Evolutionary conservation across 805 yeast species (phyloP), one percentile per base, ranked within the genome.

Genomic region (Sugiyamaella marilandica): DNA sequence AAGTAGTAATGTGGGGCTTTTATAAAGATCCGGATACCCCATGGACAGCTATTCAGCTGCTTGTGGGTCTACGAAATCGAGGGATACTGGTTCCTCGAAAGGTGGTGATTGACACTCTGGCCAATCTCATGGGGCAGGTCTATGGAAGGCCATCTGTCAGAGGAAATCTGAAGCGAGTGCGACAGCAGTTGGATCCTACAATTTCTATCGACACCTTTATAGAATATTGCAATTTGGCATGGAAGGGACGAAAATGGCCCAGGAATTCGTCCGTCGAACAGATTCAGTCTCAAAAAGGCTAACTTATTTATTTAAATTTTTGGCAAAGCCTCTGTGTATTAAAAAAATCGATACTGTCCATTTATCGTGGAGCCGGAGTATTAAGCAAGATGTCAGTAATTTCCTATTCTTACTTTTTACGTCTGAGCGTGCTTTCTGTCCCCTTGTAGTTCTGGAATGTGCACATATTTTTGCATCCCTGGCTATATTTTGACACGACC

Each of bases 171-270:
- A 45, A 45, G 29, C 19, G 47, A 8, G 21, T 45, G 26, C 5
- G 24, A 10, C 21, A 45, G n/a, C 47, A 45, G 29, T 14, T 24
- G 3, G 32, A 45, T 32, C 47, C 47, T 13, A 32, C 31, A 9
- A 18, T 26, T 16, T 14, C 26, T 2, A 10, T 32, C 14, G 36
- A 45, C 24, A 16, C 10, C 13, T 16, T 45, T 45, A 32, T 45
- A n/a, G 47, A 45, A n/a, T 45, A 32, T 37, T 45, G 47, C 33
- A 45, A 45, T 45, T n/a, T 45, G 37, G 47, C 47, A n/a, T 45
- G 47, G 47, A 32, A 45, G 19, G 39, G 29, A 13, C 19, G 14
- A 18, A 34, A 8, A 14, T 34, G 37, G 37, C 37, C 37, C 8
- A 34, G 16, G 9, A 34, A 34, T 34, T 5, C 37, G n/a, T 5